These are phyloP conservation scores for Pyrenula massariospora DNA, from an alignment of 495 filamentous ascomycete genomes.

Conservation along the genomic window DNA sequence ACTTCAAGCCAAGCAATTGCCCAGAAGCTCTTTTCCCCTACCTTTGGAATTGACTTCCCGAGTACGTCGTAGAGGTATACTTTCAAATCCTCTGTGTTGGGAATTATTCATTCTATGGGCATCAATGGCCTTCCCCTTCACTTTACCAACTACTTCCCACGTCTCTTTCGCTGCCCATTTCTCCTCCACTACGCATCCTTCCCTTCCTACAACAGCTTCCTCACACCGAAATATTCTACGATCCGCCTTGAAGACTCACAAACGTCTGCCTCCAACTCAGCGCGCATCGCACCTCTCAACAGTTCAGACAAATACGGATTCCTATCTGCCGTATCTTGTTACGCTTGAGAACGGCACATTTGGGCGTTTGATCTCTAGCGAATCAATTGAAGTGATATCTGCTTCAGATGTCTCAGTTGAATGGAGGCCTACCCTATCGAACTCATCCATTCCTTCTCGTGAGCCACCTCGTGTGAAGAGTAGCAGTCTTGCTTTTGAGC, in stretches of 20 bases:
- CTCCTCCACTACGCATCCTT: constrained; percentile 63
- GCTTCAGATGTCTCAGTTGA: constrained; percentile 47
- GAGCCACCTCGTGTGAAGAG: constrained; percentile 51
- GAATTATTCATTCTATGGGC: too few species aligned
- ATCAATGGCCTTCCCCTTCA: constrained; percentile 76
- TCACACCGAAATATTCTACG: constrained; percentile 68
- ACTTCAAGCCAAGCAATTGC: too few species aligned
- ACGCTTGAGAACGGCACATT: constrained; percentile 60
- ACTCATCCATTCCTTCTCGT: constrained; percentile 36
- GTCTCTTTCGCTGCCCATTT: constrained; percentile 67
- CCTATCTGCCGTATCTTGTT: constrained; percentile 71
- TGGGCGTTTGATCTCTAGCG: constrained; percentile 30
- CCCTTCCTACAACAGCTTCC: constrained; percentile 64
- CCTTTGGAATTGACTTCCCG: too few species aligned
- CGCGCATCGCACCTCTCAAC: constrained; percentile 56
- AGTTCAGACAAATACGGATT: constrained; percentile 53
- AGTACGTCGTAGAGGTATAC: too few species aligned
- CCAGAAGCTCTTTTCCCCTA: too few species aligned
- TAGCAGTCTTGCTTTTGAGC: constrained; percentile 70
- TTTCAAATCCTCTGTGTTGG: too few species aligned
- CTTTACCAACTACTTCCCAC: constrained; percentile 72
- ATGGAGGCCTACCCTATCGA: constrained; percentile 74
- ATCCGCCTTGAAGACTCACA: constrained; percentile 68
- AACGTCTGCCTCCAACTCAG: constrained; percentile 52
- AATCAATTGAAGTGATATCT: constrained; percentile 54